Percentiles rank a stretch among this genome's conserved stretches.
These are phyloP conservation scores for Pseudozyma hubeiensis DNA, from an alignment of 1,284 basidiomycete species.

Conservation along the genomic window DNA sequence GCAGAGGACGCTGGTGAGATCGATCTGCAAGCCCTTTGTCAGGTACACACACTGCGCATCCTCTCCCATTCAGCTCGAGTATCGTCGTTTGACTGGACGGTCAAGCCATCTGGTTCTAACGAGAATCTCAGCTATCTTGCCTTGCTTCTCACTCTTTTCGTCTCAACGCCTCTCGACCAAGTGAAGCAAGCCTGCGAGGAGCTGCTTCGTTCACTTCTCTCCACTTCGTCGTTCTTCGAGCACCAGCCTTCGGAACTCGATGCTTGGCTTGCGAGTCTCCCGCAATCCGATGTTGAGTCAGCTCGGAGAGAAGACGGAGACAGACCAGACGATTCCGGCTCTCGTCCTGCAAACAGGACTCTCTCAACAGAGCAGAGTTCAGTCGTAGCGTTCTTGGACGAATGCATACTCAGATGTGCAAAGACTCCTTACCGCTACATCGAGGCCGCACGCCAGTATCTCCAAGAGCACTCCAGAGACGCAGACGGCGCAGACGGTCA, in stretches of 20 bases:
- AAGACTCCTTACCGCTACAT: conserved; percentile 89
- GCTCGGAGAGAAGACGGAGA: conserved; percentile 1
- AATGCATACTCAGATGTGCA: conserved; percentile 83
- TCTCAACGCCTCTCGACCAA: conserved; percentile 33
- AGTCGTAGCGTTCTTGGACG: conserved; percentile 82
- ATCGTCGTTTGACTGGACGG: conserved; percentile 73
- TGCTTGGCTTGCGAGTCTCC: conserved; percentile 78
- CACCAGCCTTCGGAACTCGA: conserved; percentile 80
- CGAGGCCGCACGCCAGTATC: conserved; percentile 74
- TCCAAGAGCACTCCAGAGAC: conserved; percentile 22
- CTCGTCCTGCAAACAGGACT: not conserved
- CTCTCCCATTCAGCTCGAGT: conserved; percentile 41
- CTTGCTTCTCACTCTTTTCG: conserved; percentile 45
- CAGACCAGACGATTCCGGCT: not conserved
- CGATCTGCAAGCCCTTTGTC: conserved; percentile 75
- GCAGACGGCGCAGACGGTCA: not conserved
- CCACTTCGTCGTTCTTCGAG: conserved; percentile 81
- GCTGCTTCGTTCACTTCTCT: conserved; percentile 69
- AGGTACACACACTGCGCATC: conserved; percentile 80
- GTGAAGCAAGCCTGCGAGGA: conserved; percentile 42
- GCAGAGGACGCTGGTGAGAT: conserved; percentile 67
- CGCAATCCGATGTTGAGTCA: conserved; percentile 70
- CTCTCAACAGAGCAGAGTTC: conserved; percentile 72
- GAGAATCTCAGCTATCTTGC: conserved; percentile 52
- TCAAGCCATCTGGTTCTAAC: conserved; percentile 75